Evolutionary conservation across 371 early-diverging fungal species (phyloP).

Genomic region (Coemansia linderi): DNA sequence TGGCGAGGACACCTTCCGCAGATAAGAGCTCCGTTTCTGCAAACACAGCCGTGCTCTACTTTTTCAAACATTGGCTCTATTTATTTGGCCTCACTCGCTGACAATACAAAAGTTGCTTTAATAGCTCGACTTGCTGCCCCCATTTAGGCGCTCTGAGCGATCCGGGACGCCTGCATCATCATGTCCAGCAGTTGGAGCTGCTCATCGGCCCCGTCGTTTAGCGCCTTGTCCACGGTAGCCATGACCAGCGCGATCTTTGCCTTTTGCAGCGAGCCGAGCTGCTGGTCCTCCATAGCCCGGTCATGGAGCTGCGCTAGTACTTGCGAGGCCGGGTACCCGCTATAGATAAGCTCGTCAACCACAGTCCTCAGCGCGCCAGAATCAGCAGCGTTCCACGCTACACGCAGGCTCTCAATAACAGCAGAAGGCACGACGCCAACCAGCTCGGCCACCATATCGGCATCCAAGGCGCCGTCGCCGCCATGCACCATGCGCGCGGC

Average conservation of each 20-base stretch:
- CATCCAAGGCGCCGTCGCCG: conserved; percentile 57
- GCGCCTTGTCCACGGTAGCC: conserved; percentile 68
- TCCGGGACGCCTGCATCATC: conserved; percentile 60
- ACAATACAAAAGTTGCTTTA: not conserved
- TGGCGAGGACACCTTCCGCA: conserved; percentile 11
- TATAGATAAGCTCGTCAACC: conserved; percentile 61
- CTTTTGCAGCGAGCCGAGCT: conserved; percentile 71
- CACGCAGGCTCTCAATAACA: conserved; percentile 61
- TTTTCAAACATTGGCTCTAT: too few relatives aligned
- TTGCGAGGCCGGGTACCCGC: conserved; percentile 79
- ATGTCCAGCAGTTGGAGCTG: conserved; percentile 77
- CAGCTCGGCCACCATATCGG: conserved; percentile 71
- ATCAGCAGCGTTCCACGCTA: conserved; percentile 56
- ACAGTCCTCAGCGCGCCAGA: conserved; percentile 56
- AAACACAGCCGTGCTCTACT: too few relatives aligned
- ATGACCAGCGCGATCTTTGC: conserved; percentile 64
- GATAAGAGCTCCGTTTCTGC: not conserved
- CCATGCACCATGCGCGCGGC: conserved; percentile 66
- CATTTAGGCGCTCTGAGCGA: conserved; percentile 20
- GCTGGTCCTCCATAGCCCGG: conserved; percentile 61
- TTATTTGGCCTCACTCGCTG: too few relatives aligned
- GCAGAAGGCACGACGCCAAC: conserved; percentile 79
- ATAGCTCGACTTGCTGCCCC: not conserved
- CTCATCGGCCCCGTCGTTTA: conserved; percentile 89
- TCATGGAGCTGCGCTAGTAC: conserved; percentile 75